Evolutionary conservation across 2,329 filamentous ascomycete species (phyloP), one percentile per base, ranked within the genome.

Genomic region (Zasmidium angulare): DNA sequence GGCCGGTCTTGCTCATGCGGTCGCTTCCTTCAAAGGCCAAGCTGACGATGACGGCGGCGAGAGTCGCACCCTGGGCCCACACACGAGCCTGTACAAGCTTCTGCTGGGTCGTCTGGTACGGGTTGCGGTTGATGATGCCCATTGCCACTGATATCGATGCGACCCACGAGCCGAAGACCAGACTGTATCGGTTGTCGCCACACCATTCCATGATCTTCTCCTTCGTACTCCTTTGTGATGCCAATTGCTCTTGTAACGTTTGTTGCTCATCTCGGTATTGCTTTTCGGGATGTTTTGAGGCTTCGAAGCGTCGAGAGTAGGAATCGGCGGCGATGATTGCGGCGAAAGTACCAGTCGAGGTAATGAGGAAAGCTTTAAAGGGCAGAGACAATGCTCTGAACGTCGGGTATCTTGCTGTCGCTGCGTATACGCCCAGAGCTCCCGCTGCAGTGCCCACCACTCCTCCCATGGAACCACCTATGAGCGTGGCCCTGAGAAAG

Each of bases 61-160:
- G 81, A 3, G 93, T 96, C 68, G 96, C 79, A 4, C 90, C 91
- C 80, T 97, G 93, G 2, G 93, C 93, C 77, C 96, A 96, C 65
- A 97, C 89, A 84, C 93, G 88, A 22, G 92, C 93, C 82, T 97
- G 93, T 17, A 97, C 93, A 21, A 97, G 79, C 82, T 96, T 96
- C 81, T 97, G 93, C 61, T 84, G 79, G 1, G 86, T 87, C 52
- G 83, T 85, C 50, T 96, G 81, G 73, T 88, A 90, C 65, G 84
- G 87, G 74, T 91, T 91, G 63, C 91, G 85, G 71, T 89, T 86
- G 64, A 97, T 91, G 26, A 96, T 74, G 56, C 82, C 86, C 66
- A 95, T 84, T 3, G 90, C 88, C 46, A 88, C 76, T 60, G 82
- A 86, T 86, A 97, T 93, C 69, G 86, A 87, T 43, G 88, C 89